phyloP scores from a whole-genome alignment of 305 asterid species.

The Nicotiana rustica region DNA sequence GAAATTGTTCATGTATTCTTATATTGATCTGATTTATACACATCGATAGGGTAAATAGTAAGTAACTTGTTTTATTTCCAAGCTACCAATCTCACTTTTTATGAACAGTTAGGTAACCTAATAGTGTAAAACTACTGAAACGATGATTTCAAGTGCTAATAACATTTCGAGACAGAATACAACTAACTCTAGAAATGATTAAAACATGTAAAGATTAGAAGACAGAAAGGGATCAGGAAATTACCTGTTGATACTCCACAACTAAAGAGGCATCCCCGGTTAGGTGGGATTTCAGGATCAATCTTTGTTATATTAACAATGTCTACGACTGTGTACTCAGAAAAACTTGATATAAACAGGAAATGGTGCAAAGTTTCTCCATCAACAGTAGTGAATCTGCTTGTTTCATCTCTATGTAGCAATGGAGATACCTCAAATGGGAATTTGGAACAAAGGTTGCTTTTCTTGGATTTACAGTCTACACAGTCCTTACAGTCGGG shows the following conservation, averaged over 20 bases:
- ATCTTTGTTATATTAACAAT: slow-evolving; percentile 63
- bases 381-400: slow-evolving; percentile 73
- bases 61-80: too few species aligned
- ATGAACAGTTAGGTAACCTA: too few species aligned
- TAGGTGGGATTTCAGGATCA: slow-evolving; percentile 66
- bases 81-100: too few species aligned
- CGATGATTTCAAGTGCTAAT: background rate
- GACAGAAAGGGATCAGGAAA: background rate
- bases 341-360: slow-evolving; percentile 72
- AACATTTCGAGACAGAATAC: background rate
- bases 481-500: slow-evolving; percentile 78
- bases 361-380: slow-evolving; percentile 81
- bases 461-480: slow-evolving; percentile 79
- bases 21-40: too few species aligned
- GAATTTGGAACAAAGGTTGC: slow-evolving; percentile 74
- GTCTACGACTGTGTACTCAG: slow-evolving; percentile 80
- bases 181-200: slow-evolving; percentile 1
- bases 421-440: slow-evolving; percentile 60
- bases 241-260: slow-evolving; percentile 92
- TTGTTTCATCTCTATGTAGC: slow-evolving; percentile 73
- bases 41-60: too few species aligned
- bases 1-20: background rate
- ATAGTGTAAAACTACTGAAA: background rate
- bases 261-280: slow-evolving; percentile 83
- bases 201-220: background rate